These are phyloP conservation scores for Ustilago nuda DNA, from an alignment of 1,284 basidiomycete species.

Conservation along the genomic window DNA sequence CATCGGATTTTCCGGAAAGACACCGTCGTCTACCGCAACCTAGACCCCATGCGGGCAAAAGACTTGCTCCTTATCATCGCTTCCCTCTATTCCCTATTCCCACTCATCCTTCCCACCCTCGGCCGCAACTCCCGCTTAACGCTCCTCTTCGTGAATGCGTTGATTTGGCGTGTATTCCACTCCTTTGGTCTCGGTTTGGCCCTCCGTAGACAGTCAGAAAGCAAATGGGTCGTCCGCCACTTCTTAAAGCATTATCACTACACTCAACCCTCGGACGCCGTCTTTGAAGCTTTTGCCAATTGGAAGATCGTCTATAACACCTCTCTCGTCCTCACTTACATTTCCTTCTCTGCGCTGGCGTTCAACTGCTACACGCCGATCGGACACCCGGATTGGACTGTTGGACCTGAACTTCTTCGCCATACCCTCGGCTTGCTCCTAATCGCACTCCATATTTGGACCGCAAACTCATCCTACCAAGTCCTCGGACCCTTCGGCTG, in stretches of 20 bases:
- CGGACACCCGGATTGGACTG: slow-evolving; percentile 77
- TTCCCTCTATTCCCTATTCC: slow-evolving; percentile 74
- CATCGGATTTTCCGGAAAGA: slow-evolving; percentile 92
- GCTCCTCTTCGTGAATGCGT: slow-evolving; percentile 83
- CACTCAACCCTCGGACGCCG: slow-evolving; percentile 65
- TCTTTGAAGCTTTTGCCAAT: slow-evolving; percentile 90
- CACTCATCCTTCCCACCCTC: slow-evolving; percentile 59
- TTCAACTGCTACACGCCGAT: slow-evolving; percentile 62
- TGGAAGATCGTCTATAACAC: slow-evolving; percentile 95
- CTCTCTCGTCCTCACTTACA: slow-evolving; percentile 91
- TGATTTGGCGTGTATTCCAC: slow-evolving; percentile 88
- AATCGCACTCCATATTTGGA: slow-evolving; percentile 90
- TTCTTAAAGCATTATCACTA: slow-evolving; percentile 81
- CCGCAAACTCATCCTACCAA: slow-evolving; percentile 87
- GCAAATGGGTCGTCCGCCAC: slow-evolving; percentile 90
- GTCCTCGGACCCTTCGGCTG: slow-evolving; percentile 78
- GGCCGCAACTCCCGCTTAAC: slow-evolving; percentile 70
- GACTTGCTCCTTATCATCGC: slow-evolving; percentile 78
- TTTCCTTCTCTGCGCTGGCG: slow-evolving; percentile 57
- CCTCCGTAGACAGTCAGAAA: slow-evolving; percentile 84
- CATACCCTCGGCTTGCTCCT: slow-evolving; percentile 75
- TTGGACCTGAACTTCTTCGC: slow-evolving; percentile 86
- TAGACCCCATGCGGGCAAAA: slow-evolving; percentile 82
- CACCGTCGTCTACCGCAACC: slow-evolving; percentile 80
- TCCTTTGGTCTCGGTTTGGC: slow-evolving; percentile 87